Conservation (phyloP, 305 asterid genomes). For the Withania somnifera region DNA sequence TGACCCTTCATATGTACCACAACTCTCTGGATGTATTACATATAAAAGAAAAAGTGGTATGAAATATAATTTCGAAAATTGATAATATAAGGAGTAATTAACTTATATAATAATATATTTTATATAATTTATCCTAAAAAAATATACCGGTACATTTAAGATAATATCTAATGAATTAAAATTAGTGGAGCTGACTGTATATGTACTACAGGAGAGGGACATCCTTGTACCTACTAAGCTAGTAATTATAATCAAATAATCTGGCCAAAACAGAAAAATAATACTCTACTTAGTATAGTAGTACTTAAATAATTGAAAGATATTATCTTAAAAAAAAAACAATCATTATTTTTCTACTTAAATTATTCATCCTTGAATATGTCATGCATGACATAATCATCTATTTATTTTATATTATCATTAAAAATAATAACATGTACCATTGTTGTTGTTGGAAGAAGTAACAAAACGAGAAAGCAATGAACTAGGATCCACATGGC, state of each 20-base stretch:
- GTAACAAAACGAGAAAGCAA: neutral
- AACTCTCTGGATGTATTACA: too few species aligned
- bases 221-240: neutral
- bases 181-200: neutral
- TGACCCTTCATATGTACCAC: too few species aligned
- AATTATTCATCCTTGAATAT: neutral
- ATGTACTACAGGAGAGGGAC: neutral
- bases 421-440: neutral
- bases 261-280: neutral
- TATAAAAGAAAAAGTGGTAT: too few species aligned
- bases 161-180: neutral
- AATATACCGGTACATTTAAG: neutral
- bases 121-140: neutral
- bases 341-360: neutral
- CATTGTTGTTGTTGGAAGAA: neutral
- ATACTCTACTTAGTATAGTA: neutral
- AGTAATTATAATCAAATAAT: too few species aligned
- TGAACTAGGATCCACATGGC: slow-evolving; percentile 5
- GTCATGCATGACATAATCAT: neutral
- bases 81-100: too few species aligned
- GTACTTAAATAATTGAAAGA: neutral
- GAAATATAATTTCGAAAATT: too few species aligned
- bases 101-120: too few species aligned
- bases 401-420: neutral
- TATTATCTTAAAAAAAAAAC: neutral